A percentile compares a stretch with the other conserved stretches of the same genome.
These are phyloP conservation scores for Cetraspora pellucida DNA, from an alignment of 192 early-diverging fungal species.

Conservation along the genomic window DNA sequence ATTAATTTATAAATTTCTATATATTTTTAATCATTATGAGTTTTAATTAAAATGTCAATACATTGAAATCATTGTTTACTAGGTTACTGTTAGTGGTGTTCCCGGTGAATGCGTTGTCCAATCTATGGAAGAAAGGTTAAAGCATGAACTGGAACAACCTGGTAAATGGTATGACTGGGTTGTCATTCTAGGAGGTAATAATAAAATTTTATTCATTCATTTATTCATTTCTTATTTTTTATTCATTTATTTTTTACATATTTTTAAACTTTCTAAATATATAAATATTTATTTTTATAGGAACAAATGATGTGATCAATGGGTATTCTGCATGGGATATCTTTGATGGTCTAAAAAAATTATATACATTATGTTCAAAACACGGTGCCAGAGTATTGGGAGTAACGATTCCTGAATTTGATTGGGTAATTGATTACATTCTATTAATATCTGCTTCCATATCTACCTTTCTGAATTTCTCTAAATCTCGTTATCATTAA, in stretches of 20 bases:
- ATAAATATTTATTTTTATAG: slow-evolving; percentile 1
- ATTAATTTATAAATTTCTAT: not conserved
- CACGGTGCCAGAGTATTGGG: slow-evolving; percentile 29
- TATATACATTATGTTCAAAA: slow-evolving; percentile 27
- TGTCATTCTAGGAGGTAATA: slow-evolving; percentile 30
- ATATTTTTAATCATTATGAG: not conserved
- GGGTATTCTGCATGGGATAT: slow-evolving; percentile 34
- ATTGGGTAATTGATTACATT: slow-evolving; percentile 19
- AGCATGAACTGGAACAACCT: slow-evolving; percentile 32
- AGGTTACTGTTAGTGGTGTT: slow-evolving; percentile 35
- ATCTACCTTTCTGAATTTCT: not conserved
- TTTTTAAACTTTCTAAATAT: not conserved
- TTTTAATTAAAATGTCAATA: not conserved
- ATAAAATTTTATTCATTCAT: not conserved
- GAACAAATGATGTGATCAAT: slow-evolving; percentile 32
- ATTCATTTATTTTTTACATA: not conserved
- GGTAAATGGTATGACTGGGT: slow-evolving; percentile 36
- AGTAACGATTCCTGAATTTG: slow-evolving; percentile 29
- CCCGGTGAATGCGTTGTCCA: slow-evolving; percentile 26
- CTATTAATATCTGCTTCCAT: not conserved
- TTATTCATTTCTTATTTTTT: not conserved
- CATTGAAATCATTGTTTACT: not conserved
- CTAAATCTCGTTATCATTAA: not conserved
- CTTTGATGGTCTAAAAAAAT: slow-evolving; percentile 28
- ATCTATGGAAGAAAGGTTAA: slow-evolving; percentile 34